Conservation (phyloP, 2,329 filamentous ascomycete species). For the Arthrobotrys sphaeroides region DNA sequence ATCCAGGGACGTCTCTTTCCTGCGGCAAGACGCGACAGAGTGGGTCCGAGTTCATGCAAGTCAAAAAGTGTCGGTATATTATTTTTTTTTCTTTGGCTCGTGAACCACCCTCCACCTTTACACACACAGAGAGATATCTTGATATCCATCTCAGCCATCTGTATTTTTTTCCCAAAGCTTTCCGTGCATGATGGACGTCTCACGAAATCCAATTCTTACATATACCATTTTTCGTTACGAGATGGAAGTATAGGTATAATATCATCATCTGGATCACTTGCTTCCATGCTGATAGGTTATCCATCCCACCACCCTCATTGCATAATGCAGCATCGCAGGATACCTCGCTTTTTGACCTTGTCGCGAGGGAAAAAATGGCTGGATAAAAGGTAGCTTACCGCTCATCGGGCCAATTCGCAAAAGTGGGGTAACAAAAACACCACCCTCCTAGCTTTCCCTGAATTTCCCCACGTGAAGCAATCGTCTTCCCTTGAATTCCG, state of each 20-base stretch:
- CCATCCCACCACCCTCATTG: not conserved
- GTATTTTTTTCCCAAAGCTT: constrained; percentile 10
- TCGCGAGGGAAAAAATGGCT: not conserved
- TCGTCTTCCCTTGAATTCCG: not conserved
- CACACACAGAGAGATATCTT: too few species aligned
- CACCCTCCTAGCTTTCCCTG: too few species aligned
- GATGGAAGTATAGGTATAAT: not conserved
- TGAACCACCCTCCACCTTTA: too few species aligned
- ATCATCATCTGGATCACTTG: not conserved
- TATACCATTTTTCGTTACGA: constrained; percentile 13
- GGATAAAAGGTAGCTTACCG: not conserved
- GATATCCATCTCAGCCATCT: constrained; percentile 28
- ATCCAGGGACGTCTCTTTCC: constrained; percentile 46
- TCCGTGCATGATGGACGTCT: constrained; percentile 28
- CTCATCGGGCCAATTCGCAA: constrained; percentile 11
- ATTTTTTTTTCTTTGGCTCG: not conserved
- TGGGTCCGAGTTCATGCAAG: constrained; percentile 39
- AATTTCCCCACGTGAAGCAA: constrained; percentile 17
- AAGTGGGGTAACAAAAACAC: constrained; percentile 12
- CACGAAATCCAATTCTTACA: constrained; percentile 12
- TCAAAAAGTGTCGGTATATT: too few species aligned
- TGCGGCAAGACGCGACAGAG: constrained; percentile 52
- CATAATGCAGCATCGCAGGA: constrained; percentile 14
- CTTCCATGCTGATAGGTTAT: not conserved
- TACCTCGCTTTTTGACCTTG: not conserved